phyloP scores from a whole-genome alignment of 352 stramenopile genomes.

The Phytophthora melonis region DNA sequence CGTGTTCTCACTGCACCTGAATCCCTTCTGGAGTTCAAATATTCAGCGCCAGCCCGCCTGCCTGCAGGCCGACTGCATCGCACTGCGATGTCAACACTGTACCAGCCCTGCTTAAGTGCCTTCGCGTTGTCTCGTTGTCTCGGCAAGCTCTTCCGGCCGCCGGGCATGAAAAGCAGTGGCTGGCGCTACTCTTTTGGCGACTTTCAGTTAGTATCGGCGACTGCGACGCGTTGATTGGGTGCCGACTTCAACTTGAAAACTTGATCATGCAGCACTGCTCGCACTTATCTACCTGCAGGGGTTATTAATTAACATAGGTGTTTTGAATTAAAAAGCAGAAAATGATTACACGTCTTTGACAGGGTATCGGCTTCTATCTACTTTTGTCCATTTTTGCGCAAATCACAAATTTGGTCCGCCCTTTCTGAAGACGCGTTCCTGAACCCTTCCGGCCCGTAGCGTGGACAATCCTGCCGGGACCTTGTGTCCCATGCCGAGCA shows the following conservation, averaged over 20 bases:
- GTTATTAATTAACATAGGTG: not conserved
- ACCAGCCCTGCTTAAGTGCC: constrained; percentile 3
- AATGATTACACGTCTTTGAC: not conserved
- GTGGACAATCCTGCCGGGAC: constrained; percentile 6
- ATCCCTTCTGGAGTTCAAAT: not conserved
- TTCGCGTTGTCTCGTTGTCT: constrained; percentile 1
- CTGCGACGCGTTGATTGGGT: constrained; percentile 5
- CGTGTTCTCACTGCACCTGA: not conserved
- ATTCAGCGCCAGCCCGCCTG: not conserved
- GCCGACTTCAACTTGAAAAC: constrained; percentile 4
- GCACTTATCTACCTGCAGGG: not conserved
- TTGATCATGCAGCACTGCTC: not conserved
- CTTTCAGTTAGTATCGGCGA: no score
- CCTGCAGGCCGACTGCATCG: not conserved
- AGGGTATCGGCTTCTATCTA: not conserved
- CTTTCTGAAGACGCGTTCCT: constrained; percentile 30
- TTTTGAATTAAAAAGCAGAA: no score
- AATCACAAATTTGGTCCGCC: constrained; percentile 33
- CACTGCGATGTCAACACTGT: not conserved
- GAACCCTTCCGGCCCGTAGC: constrained; percentile 28
- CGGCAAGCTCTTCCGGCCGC: not conserved
- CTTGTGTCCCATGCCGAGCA: not conserved
- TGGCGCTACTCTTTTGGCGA: no score
- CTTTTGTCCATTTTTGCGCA: constrained; percentile 26
- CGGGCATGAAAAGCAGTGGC: not conserved